Conservation (phyloP, 1,284 basidiomycete species). For the Sparassis latifolia region DNA sequence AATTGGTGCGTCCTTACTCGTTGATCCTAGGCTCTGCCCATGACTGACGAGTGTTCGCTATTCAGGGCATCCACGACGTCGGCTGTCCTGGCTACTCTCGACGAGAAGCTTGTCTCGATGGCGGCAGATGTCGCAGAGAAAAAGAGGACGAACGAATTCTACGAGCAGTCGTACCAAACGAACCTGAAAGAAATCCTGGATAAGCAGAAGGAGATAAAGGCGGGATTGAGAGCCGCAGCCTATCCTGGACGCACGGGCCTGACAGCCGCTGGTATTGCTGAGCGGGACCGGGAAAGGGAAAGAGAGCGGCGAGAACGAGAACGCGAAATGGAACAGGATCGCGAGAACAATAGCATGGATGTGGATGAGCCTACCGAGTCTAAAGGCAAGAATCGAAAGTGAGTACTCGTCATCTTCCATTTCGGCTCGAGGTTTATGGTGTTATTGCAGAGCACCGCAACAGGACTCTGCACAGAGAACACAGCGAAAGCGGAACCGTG, state of each 20-base stretch:
- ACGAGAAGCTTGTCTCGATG: conserved; percentile 45
- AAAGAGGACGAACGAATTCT: conserved; percentile 30
- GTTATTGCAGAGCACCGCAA: conserved; percentile 7
- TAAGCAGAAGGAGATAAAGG: conserved; percentile 36
- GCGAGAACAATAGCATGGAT: conserved; percentile 37
- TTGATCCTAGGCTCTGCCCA: not conserved
- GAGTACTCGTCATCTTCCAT: conserved; percentile 15
- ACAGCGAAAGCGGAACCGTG: conserved; percentile 13
- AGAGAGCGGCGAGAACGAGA: conserved; percentile 9
- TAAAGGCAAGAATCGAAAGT: conserved; percentile 51
- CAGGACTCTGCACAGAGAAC: conserved; percentile 10
- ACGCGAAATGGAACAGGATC: conserved; percentile 14
- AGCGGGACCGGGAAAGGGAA: conserved; percentile 12
- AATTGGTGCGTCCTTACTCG: conserved; percentile 54
- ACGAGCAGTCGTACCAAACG: conserved; percentile 41
- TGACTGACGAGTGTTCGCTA: not conserved
- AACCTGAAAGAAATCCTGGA: conserved; percentile 49
- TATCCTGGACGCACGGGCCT: conserved; percentile 15
- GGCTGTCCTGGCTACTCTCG: conserved; percentile 48
- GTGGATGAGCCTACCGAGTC: conserved; percentile 37
- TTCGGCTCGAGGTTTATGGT: not conserved
- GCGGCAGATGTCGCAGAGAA: conserved; percentile 30
- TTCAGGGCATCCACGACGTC: conserved; percentile 70
- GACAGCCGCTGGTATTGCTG: conserved; percentile 19
- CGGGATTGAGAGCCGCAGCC: conserved; percentile 3